These are phyloP conservation scores for Naganishia antarctica DNA, from an alignment of 768 basidiomycete species.

Conservation along the genomic window DNA sequence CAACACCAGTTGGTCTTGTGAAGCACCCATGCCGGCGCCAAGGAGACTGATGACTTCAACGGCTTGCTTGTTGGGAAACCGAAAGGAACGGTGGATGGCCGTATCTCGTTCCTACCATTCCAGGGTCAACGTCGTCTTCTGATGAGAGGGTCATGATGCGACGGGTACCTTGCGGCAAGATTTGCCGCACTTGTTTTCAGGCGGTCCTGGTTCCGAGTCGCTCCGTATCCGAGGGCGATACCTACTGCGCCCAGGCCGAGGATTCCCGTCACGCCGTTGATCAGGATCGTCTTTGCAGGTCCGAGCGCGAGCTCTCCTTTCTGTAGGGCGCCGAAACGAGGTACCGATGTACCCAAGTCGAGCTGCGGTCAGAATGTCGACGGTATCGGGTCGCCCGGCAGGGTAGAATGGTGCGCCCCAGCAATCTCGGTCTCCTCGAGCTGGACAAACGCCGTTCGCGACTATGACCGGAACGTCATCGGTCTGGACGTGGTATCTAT, in stretches of 20 bases:
- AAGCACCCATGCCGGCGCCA: no score
- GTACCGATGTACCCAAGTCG: constrained; percentile 31
- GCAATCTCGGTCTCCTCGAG: no score
- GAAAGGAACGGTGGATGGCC: no score
- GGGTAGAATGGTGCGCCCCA: no score
- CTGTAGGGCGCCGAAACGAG: constrained; percentile 26
- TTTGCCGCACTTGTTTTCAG: constrained; percentile 12
- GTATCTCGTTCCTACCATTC: no score
- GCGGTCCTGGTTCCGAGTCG: constrained; percentile 24
- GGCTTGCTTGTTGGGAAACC: no score
- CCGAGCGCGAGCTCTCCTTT: constrained; percentile 15
- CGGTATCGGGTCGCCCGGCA: constrained; percentile 10
- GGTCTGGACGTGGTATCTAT: no score
- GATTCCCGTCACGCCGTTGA: constrained; percentile 32
- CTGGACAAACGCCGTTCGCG: no score
- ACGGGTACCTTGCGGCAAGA: no score
- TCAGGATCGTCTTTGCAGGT: constrained; percentile 26
- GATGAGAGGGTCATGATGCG: constrained; percentile 20
- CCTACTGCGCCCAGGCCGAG: constrained; percentile 27
- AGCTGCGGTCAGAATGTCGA: constrained; percentile 19
- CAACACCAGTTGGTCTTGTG: no score
- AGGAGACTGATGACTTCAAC: no score
- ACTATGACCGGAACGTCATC: no score
- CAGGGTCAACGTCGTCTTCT: constrained; percentile 24
- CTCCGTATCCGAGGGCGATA: constrained; percentile 28